phyloP scores from a whole-genome alignment of 768 basidiomycete species.

The Macrolepiota fuliginosa region DNA sequence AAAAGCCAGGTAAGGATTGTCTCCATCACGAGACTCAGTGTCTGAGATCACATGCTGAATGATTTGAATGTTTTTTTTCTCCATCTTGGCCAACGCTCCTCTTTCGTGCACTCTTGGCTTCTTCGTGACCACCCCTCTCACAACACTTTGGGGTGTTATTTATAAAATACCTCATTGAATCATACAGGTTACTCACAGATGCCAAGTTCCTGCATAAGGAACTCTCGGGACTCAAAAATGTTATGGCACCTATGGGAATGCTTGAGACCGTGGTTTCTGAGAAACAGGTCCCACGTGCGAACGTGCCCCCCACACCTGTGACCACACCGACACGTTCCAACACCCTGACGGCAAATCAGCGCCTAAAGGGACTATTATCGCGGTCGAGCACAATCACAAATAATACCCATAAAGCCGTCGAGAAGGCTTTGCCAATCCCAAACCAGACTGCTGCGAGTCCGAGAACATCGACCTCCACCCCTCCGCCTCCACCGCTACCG shows the following conservation, averaged over 20 bases:
- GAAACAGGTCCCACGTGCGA: constrained; percentile 53
- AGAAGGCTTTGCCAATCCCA: constrained; percentile 5
- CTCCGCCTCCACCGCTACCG: constrained; percentile 23
- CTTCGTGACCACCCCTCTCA: background rate
- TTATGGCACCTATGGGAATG: constrained; percentile 69
- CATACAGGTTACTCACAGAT: constrained; percentile 71
- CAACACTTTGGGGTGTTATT: constrained; percentile 5
- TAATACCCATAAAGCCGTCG: constrained; percentile 24
- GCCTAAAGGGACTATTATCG: constrained; percentile 44
- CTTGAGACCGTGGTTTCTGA: constrained; percentile 85
- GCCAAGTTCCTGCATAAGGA: constrained; percentile 75
- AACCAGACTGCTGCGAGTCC: constrained; percentile 21
- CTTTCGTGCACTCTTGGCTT: constrained; percentile 10
- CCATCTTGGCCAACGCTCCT: background rate
- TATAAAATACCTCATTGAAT: constrained; percentile 2
- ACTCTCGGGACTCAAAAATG: constrained; percentile 71
- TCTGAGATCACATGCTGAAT: constrained; percentile 4
- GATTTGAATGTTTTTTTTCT: background rate
- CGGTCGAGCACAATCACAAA: constrained; percentile 28
- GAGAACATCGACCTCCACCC: constrained; percentile 23
- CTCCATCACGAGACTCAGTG: background rate
- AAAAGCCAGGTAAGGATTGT: constrained; percentile 72
- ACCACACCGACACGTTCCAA: constrained; percentile 31
- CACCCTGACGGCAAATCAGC: constrained; percentile 44
- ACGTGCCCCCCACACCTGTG: constrained; percentile 6